Base-by-base conservation (phyloP, 2,329 filamentous ascomycete genomes). In the Neoarthrinium moseri region DNA sequence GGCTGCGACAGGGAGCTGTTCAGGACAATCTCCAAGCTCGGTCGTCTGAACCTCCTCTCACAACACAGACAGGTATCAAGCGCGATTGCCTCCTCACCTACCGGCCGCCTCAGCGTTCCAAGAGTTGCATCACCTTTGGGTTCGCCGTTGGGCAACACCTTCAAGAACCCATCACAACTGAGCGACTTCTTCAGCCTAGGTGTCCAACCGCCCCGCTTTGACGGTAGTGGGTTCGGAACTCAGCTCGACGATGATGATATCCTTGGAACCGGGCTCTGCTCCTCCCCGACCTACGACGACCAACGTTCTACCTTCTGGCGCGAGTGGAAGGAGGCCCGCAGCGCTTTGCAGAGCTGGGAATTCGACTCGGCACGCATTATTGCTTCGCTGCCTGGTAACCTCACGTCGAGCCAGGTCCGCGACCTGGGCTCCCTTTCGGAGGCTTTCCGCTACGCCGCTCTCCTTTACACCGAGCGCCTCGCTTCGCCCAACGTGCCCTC, bases 1-100 rank as follows among this genome's bases (percentile, higher is more conserved):
- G 91, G 91, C 30, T 96, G 91, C 60, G 91, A 96, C 61, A 82
- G 88, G 6, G 80, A 86, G 48, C 77, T 96, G 2, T 96, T 96
- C 78, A 90, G 87, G 66, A 83, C 89, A 5, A 87, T 96, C 55
- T 85, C 86, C 55, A 86, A 87, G 60, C 81, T 96, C 3, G 90
- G 91, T 20, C 83, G 90, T 30, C 73, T 96, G 17, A 96, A 95
- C 62, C 73, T 95, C 12, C 75, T 96, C 22, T 89, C 88, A 26
- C 90, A 95, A 60, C 74, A 81, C 51, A 75, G 80, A 1, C 71
- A 74, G 0, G 78, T 83, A 4, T 70, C 74, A 58, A 71, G 63
- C 51, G 56, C 56, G n/a, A 52, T 51, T 55, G 51, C 57, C 29
- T 49, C 52, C 32, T n/a, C n/a, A n/a, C 51, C 59, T 34, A 49